Percentiles rank a stretch among this genome's conserved stretches.
Conservation (phyloP, 768 basidiomycete genomes). For the Pleurotus pulmonarius region DNA sequence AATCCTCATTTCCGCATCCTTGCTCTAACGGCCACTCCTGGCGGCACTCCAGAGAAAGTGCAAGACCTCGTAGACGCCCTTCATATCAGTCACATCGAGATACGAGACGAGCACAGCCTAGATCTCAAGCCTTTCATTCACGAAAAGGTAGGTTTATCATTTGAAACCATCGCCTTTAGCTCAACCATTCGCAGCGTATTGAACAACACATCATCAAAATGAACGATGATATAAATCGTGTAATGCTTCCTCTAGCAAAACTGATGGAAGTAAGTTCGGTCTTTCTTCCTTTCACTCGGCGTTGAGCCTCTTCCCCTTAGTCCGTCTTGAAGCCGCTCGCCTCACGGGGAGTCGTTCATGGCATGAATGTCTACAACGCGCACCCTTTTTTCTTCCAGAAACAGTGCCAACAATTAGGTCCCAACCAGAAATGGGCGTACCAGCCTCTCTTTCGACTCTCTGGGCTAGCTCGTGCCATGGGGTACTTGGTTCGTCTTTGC, state of each 20-base stretch:
- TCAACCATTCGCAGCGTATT: constrained; percentile 46
- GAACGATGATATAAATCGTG: constrained; percentile 56
- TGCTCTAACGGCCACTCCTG: constrained; percentile 95
- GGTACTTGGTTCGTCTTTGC: constrained; percentile 61
- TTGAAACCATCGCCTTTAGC: not conserved
- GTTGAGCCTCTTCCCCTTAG: constrained; percentile 15
- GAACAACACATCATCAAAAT: constrained; percentile 76
- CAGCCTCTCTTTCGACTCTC: constrained; percentile 48
- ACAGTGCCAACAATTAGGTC: constrained; percentile 30
- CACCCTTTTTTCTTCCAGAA: constrained; percentile 42
- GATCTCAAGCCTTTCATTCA: constrained; percentile 86
- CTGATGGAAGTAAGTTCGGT: constrained; percentile 65
- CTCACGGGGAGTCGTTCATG: constrained; percentile 39
- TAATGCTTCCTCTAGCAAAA: constrained; percentile 64
- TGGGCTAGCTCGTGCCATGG: constrained; percentile 75
- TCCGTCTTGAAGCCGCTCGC: constrained; percentile 29
- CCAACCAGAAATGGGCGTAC: constrained; percentile 46
- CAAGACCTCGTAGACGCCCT: constrained; percentile 89
- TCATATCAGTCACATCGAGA: constrained; percentile 93
- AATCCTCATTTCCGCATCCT: constrained; percentile 92
- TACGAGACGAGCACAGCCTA: constrained; percentile 85
- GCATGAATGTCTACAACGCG: not conserved
- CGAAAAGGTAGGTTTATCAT: constrained; percentile 58
- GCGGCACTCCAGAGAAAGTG: constrained; percentile 78
- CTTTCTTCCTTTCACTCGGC: not conserved